phyloP scores from a whole-genome alignment of 306 rosid genomes.

The Glycine latifolia region DNA sequence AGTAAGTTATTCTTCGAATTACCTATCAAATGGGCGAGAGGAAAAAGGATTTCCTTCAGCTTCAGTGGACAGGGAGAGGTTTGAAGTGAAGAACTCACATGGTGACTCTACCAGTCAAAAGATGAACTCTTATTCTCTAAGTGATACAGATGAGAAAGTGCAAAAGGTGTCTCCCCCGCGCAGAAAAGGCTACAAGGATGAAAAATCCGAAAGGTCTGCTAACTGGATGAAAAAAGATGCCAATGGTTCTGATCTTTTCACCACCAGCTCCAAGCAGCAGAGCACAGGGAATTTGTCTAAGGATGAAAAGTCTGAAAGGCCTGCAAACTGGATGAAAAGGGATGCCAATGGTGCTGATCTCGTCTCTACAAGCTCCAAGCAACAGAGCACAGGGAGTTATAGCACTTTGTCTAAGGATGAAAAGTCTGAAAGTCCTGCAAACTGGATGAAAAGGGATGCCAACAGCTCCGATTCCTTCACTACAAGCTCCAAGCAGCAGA shows the following conservation, averaged over 20 bases:
- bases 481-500: conserved; percentile 63
- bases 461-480: conserved; percentile 62
- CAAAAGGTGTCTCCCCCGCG: conserved; percentile 90
- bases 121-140: conserved; percentile 65
- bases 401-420: conserved; percentile 62
- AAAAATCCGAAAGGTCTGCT: conserved; percentile 78
- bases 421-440: conserved; percentile 74
- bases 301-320: conserved; percentile 85
- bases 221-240: conserved; percentile 74
- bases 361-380: conserved; percentile 63
- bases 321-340: conserved; percentile 71
- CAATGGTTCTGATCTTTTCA: conserved; percentile 58
- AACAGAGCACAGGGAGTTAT: conserved; percentile 55
- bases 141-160: conserved; percentile 75
- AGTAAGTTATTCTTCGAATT: conserved; percentile 57
- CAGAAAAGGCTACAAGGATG: conserved; percentile 75
- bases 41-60: conserved; percentile 67
- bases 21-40: conserved; percentile 65
- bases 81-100: conserved; percentile 66
- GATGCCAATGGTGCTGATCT: conserved; percentile 66
- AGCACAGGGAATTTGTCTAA: conserved; percentile 55
- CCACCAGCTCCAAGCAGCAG: conserved; percentile 66
- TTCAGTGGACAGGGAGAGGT: conserved; percentile 69
- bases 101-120: conserved; percentile 66
- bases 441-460: conserved; percentile 70